These are phyloP conservation scores for Plantago elongata DNA, from an alignment of 257 asterid genomes.

Conservation along the genomic window DNA sequence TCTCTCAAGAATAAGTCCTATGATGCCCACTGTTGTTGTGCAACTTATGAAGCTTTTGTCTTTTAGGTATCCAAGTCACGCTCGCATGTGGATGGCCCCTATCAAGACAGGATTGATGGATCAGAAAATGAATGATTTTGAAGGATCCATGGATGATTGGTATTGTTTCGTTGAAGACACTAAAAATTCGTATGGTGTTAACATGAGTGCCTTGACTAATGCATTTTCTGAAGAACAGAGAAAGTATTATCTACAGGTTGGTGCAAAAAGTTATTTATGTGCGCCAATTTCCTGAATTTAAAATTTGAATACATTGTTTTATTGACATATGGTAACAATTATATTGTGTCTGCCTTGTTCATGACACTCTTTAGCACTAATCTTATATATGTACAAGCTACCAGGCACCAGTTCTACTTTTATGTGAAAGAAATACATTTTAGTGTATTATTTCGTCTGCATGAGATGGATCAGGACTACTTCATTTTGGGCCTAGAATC, in stretches of 20 bases:
- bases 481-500: constrained; percentile 1
- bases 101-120: constrained; percentile 68
- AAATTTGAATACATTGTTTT: not conserved
- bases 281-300: not conserved
- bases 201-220: constrained; percentile 72
- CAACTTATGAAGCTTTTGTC: constrained; percentile 18
- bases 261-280: constrained; percentile 13
- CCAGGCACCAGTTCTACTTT: not conserved
- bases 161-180: constrained; percentile 57
- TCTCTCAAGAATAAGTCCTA: not conserved
- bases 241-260: constrained; percentile 84
- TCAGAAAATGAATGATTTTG: constrained; percentile 57
- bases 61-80: constrained; percentile 97
- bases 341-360: not conserved
- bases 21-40: constrained; percentile 7
- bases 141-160: constrained; percentile 75
- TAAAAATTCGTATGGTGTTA: constrained; percentile 68
- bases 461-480: constrained; percentile 13
- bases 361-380: not conserved
- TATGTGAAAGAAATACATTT: not conserved
- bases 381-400: not conserved
- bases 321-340: no score
- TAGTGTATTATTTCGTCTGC: constrained; percentile 5
- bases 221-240: constrained; percentile 67
- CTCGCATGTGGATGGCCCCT: constrained; percentile 95